Base-by-base conservation (phyloP, 2,329 filamentous ascomycete species). In the Claviceps capensis region DNA sequence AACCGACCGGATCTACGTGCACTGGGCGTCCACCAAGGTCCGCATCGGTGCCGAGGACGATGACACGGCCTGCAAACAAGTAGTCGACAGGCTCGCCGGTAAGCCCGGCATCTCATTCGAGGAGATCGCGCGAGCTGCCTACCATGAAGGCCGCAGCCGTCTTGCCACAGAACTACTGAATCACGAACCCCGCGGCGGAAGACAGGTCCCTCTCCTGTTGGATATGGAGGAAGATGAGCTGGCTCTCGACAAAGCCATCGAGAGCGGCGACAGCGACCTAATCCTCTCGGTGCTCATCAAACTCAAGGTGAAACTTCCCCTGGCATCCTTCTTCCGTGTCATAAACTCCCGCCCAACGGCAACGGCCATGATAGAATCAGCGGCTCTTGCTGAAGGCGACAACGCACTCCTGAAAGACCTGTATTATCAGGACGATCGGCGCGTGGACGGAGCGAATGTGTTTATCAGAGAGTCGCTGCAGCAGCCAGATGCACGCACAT, bases 11-110 rank as follows among this genome's bases (percentile, higher is more conserved):
- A 95, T 98, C 54, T 95, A 96, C 61, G 88, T 95, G 1, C 90
- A 96, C 64, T 98, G 93, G 93, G 93, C 93, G 1, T 91, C 86
- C 17, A 85, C 93, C 63, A 98, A 97, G 66, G 91, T 97, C 4
- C 86, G 89, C 26, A 73, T 85, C 2, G 90, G 90, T 0, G 78
- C 82, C 0, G 89, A 89, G 56, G 85, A 95, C 55, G 93, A 97
- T 62, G 89, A 95, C 46, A 81, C 82, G 1, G 88, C 95, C 43
- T 96, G 90, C 66, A 79, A 81, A 36, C 75, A 90, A 49, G 88
- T 98, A 14, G 90, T 97, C 9, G 83, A 88, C 59, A 87, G 88
- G 60, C 76, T 98, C 1, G 81, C 85, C 1, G 89, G 87, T 38
- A 95, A 95, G 63, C 83, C 85, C 0, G 93, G 91, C 1, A 93